These are phyloP conservation scores for Wallacemonas collosoma DNA, from an alignment of 208 protist genomes.

Conservation along the genomic window DNA sequence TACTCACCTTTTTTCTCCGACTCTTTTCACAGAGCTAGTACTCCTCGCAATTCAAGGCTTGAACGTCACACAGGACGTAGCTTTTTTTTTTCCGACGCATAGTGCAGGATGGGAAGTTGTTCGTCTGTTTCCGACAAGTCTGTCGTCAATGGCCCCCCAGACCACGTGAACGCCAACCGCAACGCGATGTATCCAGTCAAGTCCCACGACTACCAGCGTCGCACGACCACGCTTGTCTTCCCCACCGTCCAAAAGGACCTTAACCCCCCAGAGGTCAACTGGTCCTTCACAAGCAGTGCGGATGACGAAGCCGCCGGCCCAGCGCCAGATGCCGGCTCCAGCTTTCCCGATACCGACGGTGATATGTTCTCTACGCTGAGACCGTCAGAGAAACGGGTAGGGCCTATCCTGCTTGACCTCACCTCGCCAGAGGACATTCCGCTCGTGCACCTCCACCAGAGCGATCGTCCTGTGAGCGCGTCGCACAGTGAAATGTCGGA, in stretches of 20 bases:
- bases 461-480: no score
- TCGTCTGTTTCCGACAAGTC: neutral
- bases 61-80: no score
- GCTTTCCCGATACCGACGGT: neutral
- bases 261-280: constrained; percentile 1
- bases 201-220: constrained; percentile 5
- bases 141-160: neutral
- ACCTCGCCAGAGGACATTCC: neutral
- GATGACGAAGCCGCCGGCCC: neutral
- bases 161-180: constrained; percentile 1
- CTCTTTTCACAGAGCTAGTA: no score
- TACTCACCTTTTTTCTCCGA: no score
- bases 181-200: constrained; percentile 6
- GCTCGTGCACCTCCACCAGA: constrained; percentile 3
- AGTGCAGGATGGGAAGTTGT: constrained; percentile 4
- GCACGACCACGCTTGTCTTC: constrained; percentile 1
- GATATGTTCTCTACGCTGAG: constrained; percentile 2
- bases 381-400: neutral
- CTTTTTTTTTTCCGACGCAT: neutral
- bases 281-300: neutral
- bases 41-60: no score
- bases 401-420: neutral
- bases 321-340: neutral
- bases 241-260: constrained; percentile 8
- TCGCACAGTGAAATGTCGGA: neutral